Evolutionary conservation across 129 eudicot genomes (phyloP).

Genomic region (Mikania micrantha): DNA sequence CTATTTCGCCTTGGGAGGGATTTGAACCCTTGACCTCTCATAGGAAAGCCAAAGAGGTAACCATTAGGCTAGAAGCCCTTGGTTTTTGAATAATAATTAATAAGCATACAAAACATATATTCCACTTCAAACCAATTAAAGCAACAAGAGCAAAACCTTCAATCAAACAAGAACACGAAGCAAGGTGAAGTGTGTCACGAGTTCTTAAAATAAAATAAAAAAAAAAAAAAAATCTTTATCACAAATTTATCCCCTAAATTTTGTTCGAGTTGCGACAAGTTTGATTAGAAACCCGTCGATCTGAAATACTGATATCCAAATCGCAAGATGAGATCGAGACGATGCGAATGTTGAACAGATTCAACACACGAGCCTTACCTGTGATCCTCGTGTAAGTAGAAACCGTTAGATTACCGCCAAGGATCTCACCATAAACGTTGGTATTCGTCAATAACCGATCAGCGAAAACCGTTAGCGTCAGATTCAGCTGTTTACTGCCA

Average conservation of each 20-base stretch:
- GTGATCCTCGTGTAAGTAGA: constrained; percentile 41
- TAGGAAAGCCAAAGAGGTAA: no score
- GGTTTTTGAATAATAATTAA: no score
- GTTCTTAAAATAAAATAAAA: no score
- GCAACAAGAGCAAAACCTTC: no score
- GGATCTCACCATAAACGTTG: constrained; percentile 33
- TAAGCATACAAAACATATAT: no score
- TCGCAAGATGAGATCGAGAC: constrained; percentile 55
- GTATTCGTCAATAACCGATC: constrained; percentile 57
- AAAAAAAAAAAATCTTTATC: no score
- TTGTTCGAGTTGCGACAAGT: constrained; percentile 50
- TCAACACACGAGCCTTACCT: constrained; percentile 49
- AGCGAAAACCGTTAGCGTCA: constrained; percentile 62
- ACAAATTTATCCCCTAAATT: neutral
- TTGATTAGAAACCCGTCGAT: constrained; percentile 28
- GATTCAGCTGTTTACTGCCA: constrained; percentile 34
- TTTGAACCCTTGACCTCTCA: no score
- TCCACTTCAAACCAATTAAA: no score
- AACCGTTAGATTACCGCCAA: constrained; percentile 45
- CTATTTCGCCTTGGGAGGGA: no score
- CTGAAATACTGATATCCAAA: constrained; percentile 27
- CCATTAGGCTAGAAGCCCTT: no score
- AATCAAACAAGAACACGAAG: no score
- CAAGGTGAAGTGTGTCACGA: no score
- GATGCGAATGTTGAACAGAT: constrained; percentile 44